These are phyloP conservation scores for Pleoardoris graminearum DNA, from an alignment of 2,329 filamentous ascomycete genomes.

Conservation along the genomic window DNA sequence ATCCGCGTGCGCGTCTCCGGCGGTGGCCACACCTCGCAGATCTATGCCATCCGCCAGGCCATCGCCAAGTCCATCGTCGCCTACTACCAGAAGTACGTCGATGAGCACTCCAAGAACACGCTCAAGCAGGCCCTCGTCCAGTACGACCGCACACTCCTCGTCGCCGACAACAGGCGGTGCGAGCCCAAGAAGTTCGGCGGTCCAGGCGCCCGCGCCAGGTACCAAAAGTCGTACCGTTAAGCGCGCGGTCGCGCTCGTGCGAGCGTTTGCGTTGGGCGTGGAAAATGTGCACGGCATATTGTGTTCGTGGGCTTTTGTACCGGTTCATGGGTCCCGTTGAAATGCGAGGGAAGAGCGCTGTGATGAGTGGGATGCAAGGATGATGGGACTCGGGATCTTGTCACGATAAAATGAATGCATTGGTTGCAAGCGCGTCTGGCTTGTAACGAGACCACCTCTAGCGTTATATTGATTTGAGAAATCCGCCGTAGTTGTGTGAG, in stretches of 20 bases:
- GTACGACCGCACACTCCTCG: constrained; percentile 96
- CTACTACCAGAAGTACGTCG: constrained; percentile 99
- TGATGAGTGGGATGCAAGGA: constrained; percentile 26
- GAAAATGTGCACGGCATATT: constrained; percentile 30
- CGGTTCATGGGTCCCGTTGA: constrained; percentile 36
- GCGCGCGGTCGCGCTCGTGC: constrained; percentile 13
- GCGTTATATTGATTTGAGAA: background rate
- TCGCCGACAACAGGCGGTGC: constrained; percentile 98
- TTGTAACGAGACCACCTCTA: constrained; percentile 12
- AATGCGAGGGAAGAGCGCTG: constrained; percentile 24
- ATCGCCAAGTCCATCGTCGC: constrained; percentile 95
- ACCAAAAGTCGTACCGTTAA: constrained; percentile 99
- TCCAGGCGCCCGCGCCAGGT: constrained; percentile 92
- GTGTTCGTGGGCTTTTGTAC: constrained; percentile 44
- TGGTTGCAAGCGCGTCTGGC: constrained; percentile 37
- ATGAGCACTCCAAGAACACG: constrained; percentile 99
- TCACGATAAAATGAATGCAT: constrained; percentile 48
- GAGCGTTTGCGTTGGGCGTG: constrained; percentile 8
- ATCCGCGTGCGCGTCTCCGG: constrained; percentile 95
- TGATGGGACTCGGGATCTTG: constrained; percentile 38
- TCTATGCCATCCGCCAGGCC: constrained; percentile 98
- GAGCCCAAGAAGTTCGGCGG: constrained; percentile 99
- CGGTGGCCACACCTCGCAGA: constrained; percentile 96
- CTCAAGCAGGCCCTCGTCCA: constrained; percentile 95
- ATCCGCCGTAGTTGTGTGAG: background rate